Conservation (phyloP, 208 protist species). For the Kentomonas sorsogonicus region DNA sequence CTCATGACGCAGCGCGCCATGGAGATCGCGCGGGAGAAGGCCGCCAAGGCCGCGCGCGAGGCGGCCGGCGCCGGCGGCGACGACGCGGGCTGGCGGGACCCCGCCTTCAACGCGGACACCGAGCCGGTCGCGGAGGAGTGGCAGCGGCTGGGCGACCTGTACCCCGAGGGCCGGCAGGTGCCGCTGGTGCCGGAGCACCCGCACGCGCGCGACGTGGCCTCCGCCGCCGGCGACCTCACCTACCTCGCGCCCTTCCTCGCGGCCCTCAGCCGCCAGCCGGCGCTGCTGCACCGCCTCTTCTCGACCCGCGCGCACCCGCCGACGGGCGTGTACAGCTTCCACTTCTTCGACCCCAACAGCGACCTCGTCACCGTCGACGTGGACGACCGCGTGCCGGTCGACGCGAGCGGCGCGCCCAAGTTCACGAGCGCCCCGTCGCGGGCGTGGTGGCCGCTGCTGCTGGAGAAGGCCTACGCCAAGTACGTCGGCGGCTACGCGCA, state of each 20-base stretch:
- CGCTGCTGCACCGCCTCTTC: slow-evolving; percentile 64
- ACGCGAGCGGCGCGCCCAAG: slow-evolving; percentile 31
- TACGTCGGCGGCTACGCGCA: slow-evolving; percentile 79
- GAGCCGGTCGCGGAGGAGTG: slow-evolving; percentile 47
- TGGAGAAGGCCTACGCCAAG: slow-evolving; percentile 91
- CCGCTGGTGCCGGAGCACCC: slow-evolving; percentile 27
- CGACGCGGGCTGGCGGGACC: slow-evolving; percentile 39
- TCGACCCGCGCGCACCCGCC: slow-evolving; percentile 42
- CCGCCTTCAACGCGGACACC: slow-evolving; percentile 32
- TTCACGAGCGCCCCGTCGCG: slow-evolving; percentile 47
- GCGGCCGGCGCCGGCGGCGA: too few species aligned
- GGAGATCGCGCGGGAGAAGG: too few species aligned
- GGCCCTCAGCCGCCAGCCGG: slow-evolving; percentile 49
- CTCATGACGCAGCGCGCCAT: too few species aligned
- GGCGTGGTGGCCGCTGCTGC: slow-evolving; percentile 68
- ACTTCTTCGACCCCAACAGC: slow-evolving; percentile 79
- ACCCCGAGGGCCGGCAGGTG: slow-evolving; percentile 43
- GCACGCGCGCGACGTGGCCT: slow-evolving; percentile 23
- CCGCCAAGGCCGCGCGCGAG: too few species aligned
- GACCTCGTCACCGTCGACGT: slow-evolving; percentile 65
- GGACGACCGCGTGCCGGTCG: slow-evolving; percentile 76
- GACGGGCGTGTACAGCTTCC: slow-evolving; percentile 59
- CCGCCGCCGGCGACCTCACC: slow-evolving; percentile 34
- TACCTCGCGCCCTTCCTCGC: slow-evolving; percentile 77
- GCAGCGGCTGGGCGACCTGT: slow-evolving; percentile 67